A percentile compares a stretch with the other conserved stretches of the same genome.
Evolutionary conservation across 192 early-diverging fungal species (phyloP).

Genomic region (Coemansia guatemalensis): DNA sequence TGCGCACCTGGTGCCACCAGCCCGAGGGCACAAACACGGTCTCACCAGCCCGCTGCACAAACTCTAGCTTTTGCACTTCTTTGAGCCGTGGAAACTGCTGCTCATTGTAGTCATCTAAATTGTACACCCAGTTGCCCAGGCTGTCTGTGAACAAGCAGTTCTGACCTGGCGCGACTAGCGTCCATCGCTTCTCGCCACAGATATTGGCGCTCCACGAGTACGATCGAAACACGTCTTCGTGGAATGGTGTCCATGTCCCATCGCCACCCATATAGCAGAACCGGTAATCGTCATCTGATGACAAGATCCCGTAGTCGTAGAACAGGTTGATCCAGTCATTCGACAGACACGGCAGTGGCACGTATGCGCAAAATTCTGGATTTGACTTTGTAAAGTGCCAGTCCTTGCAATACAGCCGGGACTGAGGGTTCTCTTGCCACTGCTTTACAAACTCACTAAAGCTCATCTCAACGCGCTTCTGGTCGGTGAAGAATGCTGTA

Average conservation of each 20-base stretch:
- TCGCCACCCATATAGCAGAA: slow-evolving; percentile 74
- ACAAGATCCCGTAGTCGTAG: slow-evolving; percentile 33
- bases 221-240: slow-evolving; percentile 75
- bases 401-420: slow-evolving; percentile 64
- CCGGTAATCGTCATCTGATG: slow-evolving; percentile 64
- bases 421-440: slow-evolving; percentile 36
- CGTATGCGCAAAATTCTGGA: slow-evolving; percentile 10
- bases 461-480: slow-evolving; percentile 58
- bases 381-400: slow-evolving; percentile 59
- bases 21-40: slow-evolving; percentile 72
- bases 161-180: slow-evolving; percentile 66
- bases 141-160: slow-evolving; percentile 59
- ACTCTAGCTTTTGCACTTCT: slow-evolving; percentile 49
- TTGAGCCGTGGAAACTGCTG: slow-evolving; percentile 54
- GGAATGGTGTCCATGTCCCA: slow-evolving; percentile 72
- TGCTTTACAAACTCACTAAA: slow-evolving; percentile 57
- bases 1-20: slow-evolving; percentile 76
- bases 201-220: slow-evolving; percentile 79
- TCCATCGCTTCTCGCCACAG: slow-evolving; percentile 70
- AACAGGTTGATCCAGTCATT: slow-evolving; percentile 75
- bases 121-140: slow-evolving; percentile 59
- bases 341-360: slow-evolving; percentile 17
- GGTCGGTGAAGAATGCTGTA: slow-evolving; percentile 61
- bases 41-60: slow-evolving; percentile 64
- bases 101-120: slow-evolving; percentile 54